Evolutionary conservation across 2,329 filamentous ascomycete genomes (phyloP).

Genomic region (Colletotrichum sp.): DNA sequence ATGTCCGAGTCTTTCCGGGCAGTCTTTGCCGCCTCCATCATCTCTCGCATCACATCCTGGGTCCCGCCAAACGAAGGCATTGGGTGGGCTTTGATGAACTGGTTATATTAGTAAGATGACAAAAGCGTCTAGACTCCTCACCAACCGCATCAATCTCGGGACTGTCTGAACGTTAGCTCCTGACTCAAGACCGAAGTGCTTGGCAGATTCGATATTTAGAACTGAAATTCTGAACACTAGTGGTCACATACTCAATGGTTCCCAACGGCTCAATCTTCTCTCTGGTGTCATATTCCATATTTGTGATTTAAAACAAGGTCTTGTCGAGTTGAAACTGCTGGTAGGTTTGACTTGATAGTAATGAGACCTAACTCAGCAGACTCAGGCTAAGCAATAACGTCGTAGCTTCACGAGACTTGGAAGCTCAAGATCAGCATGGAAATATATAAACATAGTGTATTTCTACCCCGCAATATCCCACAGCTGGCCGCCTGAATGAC

Average conservation of each 20-base stretch:
- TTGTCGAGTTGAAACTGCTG: fast-evolving
- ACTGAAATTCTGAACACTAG: fast-evolving
- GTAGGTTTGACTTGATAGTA: neutral
- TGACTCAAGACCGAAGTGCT: neutral
- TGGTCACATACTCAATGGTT: neutral
- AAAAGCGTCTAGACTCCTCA: fast-evolving
- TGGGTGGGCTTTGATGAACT: neutral
- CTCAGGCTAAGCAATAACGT: neutral
- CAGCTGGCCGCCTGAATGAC: neutral
- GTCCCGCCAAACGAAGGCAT: neutral
- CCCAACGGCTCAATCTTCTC: neutral
- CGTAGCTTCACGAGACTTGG: neutral
- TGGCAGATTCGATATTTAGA: neutral
- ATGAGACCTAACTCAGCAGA: neutral
- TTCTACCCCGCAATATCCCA: neutral
- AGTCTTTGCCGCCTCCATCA: neutral
- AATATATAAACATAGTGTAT: neutral
- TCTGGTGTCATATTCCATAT: neutral
- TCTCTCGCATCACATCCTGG: neutral
- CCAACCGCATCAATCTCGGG: neutral
- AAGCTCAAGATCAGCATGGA: neutral
- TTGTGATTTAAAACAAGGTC: neutral
- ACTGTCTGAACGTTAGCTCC: neutral
- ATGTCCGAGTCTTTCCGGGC: neutral
- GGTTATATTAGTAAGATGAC: neutral